Conservation (phyloP, 2,329 filamentous ascomycete species). For the Pseudopithomyces chartarum region DNA sequence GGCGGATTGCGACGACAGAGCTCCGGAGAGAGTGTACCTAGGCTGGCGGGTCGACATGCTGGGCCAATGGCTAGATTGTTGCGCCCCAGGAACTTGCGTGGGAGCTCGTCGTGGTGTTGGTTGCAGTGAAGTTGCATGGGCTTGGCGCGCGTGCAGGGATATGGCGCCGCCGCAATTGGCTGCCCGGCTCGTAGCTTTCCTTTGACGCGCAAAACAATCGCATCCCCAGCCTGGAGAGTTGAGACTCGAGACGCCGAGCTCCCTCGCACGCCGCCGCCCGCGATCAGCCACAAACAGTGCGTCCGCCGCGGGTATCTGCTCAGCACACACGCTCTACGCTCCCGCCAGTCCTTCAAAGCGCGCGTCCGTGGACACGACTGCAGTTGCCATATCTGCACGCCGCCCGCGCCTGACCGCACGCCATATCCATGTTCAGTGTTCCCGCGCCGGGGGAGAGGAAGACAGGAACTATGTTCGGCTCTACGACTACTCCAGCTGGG, state of each 20-base stretch:
- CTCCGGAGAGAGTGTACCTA: constrained; percentile 51
- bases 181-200: constrained; percentile 19
- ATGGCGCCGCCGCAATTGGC: constrained; percentile 3
- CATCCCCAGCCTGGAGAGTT: background rate
- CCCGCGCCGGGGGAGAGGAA: constrained; percentile 34
- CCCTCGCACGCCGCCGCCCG: background rate
- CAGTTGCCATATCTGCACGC: background rate
- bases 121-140: constrained; percentile 7
- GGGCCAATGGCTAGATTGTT: constrained; percentile 47
- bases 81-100: constrained; percentile 30
- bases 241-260: too few species aligned
- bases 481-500: constrained; percentile 41
- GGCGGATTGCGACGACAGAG: constrained; percentile 9
- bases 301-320: background rate
- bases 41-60: constrained; percentile 66
- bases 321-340: background rate
- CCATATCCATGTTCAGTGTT: constrained; percentile 40
- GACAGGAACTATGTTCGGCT: constrained; percentile 45
- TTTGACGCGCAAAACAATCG: constrained; percentile 21
- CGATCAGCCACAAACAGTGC: background rate
- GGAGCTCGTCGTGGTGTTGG: constrained; percentile 14
- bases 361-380: background rate
- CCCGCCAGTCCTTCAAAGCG: background rate
- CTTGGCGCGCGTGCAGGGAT: constrained; percentile 16
- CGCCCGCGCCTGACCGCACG: background rate